Conservation (phyloP, 345 rosid species). For the Citrus sinensis region DVS_A1.0 CM039163.1:48631001-48631500, state of each 20-base stretch:
- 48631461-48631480: conserved; percentile 24
- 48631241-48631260: conserved; percentile 42
- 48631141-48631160: conserved; percentile 33
- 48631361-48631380: conserved; percentile 39
- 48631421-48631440: conserved; percentile 72
- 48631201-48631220: conserved; percentile 29
- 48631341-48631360: conserved; percentile 32
- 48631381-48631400: conserved; percentile 69
- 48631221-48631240: conserved; percentile 17
- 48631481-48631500: conserved; percentile 23
- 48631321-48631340: conserved; percentile 30
- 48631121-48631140: conserved; percentile 29
- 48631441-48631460: conserved; percentile 26
- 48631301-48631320: conserved; percentile 42
- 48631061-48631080: conserved; percentile 96
- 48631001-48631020: conserved; percentile 39
- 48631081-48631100: conserved; percentile 89
- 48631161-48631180: conserved; percentile 14
- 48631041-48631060: conserved; percentile 60
- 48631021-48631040: conserved; percentile 32
- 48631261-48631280: conserved; percentile 82
- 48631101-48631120: conserved; percentile 67
- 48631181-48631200: conserved; percentile 18
- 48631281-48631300: conserved; percentile 74
- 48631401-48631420: conserved; percentile 97